These are phyloP conservation scores for Aureobasidium sp. DNA, from an alignment of 2,329 filamentous ascomycete species.

Conservation along the genomic window DNA sequence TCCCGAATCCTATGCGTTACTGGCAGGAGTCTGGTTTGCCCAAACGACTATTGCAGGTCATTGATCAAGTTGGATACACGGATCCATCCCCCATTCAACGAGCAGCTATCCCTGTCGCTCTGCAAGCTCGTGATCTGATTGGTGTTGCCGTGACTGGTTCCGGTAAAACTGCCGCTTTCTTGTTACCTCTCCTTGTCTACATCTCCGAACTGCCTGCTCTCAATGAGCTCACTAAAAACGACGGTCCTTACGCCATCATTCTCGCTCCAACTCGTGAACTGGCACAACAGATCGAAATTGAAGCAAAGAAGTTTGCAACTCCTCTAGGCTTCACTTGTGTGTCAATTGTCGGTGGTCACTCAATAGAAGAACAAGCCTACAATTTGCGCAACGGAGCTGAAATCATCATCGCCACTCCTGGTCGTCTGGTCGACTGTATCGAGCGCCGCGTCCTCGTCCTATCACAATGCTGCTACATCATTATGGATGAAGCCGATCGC, in stretches of 20 bases:
- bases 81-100: slow-evolving; percentile 89
- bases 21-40: slow-evolving; percentile 84
- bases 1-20: slow-evolving; percentile 92
- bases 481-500: slow-evolving; percentile 98
- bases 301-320: slow-evolving; percentile 84
- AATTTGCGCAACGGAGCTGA: slow-evolving; percentile 86
- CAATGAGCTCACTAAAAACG: slow-evolving; percentile 78
- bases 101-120: slow-evolving; percentile 88
- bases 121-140: slow-evolving; percentile 91
- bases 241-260: slow-evolving; percentile 95
- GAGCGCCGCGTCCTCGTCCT: slow-evolving; percentile 86
- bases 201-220: slow-evolving; percentile 84
- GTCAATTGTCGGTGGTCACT: slow-evolving; percentile 95
- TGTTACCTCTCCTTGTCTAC: slow-evolving; percentile 86
- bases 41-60: slow-evolving; percentile 66
- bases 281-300: slow-evolving; percentile 92
- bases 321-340: slow-evolving; percentile 91
- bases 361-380: slow-evolving; percentile 86
- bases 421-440: slow-evolving; percentile 93
- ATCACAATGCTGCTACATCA: slow-evolving; percentile 94
- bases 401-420: slow-evolving; percentile 97
- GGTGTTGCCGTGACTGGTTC: slow-evolving; percentile 97
- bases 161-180: slow-evolving; percentile 93
- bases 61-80: slow-evolving; percentile 77
- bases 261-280: slow-evolving; percentile 93